phyloP scores from a whole-genome alignment of 805 yeast genomes.

The Wickerhamiella spandovensis region DNA sequence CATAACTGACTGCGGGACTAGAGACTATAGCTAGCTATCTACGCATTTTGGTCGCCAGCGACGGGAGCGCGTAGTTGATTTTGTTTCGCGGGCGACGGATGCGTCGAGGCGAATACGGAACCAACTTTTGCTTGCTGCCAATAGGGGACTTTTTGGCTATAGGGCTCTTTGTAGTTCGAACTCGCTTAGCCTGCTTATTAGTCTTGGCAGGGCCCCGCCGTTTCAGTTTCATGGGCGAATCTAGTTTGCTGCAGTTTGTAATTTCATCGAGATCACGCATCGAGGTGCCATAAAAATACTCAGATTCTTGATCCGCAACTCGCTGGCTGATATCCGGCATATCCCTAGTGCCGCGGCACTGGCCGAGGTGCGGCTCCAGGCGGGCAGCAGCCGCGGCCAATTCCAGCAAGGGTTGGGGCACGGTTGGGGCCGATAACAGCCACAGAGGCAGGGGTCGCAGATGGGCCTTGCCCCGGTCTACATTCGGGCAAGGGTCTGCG shows the following conservation, averaged over 20 bases:
- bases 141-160: neutral
- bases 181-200: neutral
- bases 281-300: neutral
- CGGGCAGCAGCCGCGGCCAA: neutral
- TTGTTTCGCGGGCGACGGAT: neutral
- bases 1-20: neutral
- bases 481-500: neutral
- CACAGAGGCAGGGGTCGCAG: neutral
- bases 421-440: neutral
- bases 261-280: neutral
- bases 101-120: neutral
- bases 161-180: neutral
- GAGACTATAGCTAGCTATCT: neutral
- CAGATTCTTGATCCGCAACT: too few species aligned
- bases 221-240: neutral
- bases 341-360: too few species aligned
- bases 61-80: neutral
- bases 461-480: neutral
- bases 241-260: neutral
- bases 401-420: neutral
- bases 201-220: neutral
- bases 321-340: too few species aligned
- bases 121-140: neutral
- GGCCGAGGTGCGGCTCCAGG: too few species aligned
- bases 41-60: neutral